Base-by-base conservation (phyloP, 108 stramenopile genomes). In the Discostella pseudostelligera region DNA sequence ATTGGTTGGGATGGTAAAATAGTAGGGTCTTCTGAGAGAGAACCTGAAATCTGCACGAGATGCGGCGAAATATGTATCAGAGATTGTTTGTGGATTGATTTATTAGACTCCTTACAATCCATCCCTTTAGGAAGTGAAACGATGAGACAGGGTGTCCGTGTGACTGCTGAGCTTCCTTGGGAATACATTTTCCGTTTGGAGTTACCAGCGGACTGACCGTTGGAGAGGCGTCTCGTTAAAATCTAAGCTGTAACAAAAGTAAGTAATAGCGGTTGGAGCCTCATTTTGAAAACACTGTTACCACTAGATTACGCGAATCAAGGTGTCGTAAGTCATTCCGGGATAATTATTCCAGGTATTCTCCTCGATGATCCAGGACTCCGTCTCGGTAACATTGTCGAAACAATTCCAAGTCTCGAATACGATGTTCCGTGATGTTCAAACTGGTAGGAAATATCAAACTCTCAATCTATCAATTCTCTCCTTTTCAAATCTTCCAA, bases 401-500 rank as follows among this genome's bases (percentile, higher is more conserved):
- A n/a, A n/a, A n/a, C n/a, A n/a, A n/a, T n/a, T n/a, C n/a, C n/a
- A n/a, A n/a, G n/a, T n/a, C n/a, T n/a, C n/a, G n/a, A n/a, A n/a
- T n/a, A n/a, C n/a, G n/a, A n/a, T n/a, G n/a, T n/a, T n/a, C n/a
- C n/a, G n/a, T n/a, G n/a, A n/a, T n/a, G n/a, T n/a, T n/a, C n/a
- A n/a, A n/a, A n/a, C n/a, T n/a, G n/a, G n/a, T n/a, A n/a, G n/a
- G n/a, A n/a, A n/a, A n/a, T n/a, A n/a, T n/a, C n/a, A n/a, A n/a
- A n/a, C n/a, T n/a, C 8, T 82, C 50, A 82, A 56, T 82, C 78
- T 25, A 82, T 79, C 37, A 82, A 58, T 8, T 44, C 64, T 63
- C 73, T 83, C 42, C 45, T 39, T 29, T 72, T 83, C 65, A 83
- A 72, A 50, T 83, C 82, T 11, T 80, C 76, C 43, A 83, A 55